A percentile compares a stretch with the other conserved stretches of the same genome.
phyloP scores from a whole-genome alignment of 2,329 filamentous ascomycete genomes.

The Calycina marina region DNA sequence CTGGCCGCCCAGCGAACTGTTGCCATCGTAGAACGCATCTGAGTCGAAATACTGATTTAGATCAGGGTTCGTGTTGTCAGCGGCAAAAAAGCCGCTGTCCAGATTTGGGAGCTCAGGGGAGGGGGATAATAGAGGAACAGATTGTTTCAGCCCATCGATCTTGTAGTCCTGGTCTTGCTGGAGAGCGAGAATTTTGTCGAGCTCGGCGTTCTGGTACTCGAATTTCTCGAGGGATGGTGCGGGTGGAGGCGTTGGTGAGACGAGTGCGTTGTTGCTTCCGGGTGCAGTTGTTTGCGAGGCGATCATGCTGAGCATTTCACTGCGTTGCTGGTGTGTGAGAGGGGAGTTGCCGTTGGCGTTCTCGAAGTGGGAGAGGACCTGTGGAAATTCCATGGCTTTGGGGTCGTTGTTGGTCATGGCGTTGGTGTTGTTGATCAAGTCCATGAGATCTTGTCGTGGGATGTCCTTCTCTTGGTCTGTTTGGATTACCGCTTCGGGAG shows the following conservation, averaged over 20 bases:
- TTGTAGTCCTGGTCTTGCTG: conserved; percentile 66
- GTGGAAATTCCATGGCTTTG: conserved; percentile 32
- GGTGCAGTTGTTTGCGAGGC: conserved; percentile 24
- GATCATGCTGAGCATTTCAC: conserved; percentile 44
- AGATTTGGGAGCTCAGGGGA: conserved; percentile 66
- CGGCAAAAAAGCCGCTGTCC: conserved; percentile 26
- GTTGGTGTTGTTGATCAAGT: conserved; percentile 49
- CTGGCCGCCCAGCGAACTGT: conserved; percentile 13
- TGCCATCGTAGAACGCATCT: conserved; percentile 25
- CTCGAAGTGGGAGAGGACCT: conserved; percentile 28
- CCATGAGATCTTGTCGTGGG: conserved; percentile 48
- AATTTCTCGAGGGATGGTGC: conserved; percentile 45
- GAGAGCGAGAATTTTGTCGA: conserved; percentile 65
- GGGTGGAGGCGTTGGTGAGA: conserved; percentile 22
- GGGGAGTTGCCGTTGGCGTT: conserved; percentile 35
- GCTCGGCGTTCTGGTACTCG: conserved; percentile 54
- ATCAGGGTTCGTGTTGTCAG: conserved; percentile 27
- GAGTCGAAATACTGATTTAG: conserved; percentile 35
- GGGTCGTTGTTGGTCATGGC: conserved; percentile 30
- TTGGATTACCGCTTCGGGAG: conserved; percentile 30
- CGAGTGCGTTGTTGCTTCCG: conserved; percentile 19
- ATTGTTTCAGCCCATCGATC: conserved; percentile 58
- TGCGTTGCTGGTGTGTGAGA: conserved; percentile 42
- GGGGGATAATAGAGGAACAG: conserved; percentile 54
- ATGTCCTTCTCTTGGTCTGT: conserved; percentile 38